Conservation (phyloP, 495 filamentous ascomycete genomes). For the Penicillium paradoxum region DNA sequence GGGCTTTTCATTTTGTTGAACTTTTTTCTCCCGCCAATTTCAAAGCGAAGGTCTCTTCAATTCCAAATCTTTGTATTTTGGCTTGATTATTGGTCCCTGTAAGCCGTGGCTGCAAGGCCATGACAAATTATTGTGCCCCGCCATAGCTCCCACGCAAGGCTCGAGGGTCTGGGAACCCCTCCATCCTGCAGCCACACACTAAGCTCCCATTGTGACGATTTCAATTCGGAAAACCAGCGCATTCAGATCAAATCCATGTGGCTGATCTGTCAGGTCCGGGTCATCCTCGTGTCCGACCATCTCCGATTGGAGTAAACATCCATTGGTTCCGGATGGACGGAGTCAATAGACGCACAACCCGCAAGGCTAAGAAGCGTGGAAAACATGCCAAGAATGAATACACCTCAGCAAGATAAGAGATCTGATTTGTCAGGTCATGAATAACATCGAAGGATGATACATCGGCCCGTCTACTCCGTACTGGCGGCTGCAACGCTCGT, state of each 20-base stretch:
- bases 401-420: background rate
- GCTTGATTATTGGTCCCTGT: background rate
- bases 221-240: too few species aligned
- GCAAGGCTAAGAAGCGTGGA: too few species aligned
- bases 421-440: background rate
- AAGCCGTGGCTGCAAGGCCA: conserved; percentile 1
- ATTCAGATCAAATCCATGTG: too few species aligned
- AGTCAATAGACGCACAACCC: conserved; percentile 31
- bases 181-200: conserved; percentile 1
- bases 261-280: too few species aligned
- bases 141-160: conserved; percentile 2
- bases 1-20: background rate
- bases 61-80: conserved; percentile 2
- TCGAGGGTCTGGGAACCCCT: background rate
- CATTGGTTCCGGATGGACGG: conserved; percentile 67
- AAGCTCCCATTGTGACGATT: background rate
- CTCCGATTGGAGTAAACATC: conserved; percentile 31
- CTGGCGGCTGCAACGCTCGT: background rate
- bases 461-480: background rate
- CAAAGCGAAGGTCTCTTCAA: background rate
- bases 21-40: background rate
- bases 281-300: background rate
- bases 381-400: too few species aligned
- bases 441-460: background rate
- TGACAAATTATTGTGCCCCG: conserved; percentile 11